A percentile compares a stretch with the other conserved stretches of the same genome.
Conservation (phyloP, 2,329 filamentous ascomycete species). For the Verticillium alfalfae region DNA sequence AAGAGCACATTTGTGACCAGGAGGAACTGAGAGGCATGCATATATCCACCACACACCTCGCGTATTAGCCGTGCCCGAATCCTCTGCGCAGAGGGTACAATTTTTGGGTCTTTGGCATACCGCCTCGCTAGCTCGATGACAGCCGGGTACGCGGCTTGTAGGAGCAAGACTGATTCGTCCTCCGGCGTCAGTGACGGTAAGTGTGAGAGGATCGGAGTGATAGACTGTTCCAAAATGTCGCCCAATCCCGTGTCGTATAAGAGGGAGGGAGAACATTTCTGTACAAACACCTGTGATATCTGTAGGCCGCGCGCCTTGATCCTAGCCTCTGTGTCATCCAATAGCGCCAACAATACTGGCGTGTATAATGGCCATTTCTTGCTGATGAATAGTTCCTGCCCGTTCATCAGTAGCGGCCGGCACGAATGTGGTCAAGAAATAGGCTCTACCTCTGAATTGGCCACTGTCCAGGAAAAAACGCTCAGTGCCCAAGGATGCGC, state of each 20-base stretch:
- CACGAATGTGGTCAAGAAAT: constrained; percentile 5
- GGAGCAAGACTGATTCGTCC: constrained; percentile 58
- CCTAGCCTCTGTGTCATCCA: constrained; percentile 54
- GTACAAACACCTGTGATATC: constrained; percentile 49
- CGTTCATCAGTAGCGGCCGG: neutral
- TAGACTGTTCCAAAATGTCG: constrained; percentile 61
- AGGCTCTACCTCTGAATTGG: constrained; percentile 39
- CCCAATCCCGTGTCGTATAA: constrained; percentile 60
- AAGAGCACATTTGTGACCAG: constrained; percentile 53
- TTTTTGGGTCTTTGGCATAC: constrained; percentile 18
- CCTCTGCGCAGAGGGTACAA: constrained; percentile 22
- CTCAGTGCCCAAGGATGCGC: neutral
- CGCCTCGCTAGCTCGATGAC: constrained; percentile 53
- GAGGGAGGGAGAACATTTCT: constrained; percentile 43
- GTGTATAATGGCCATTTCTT: constrained; percentile 63
- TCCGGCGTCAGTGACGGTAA: constrained; percentile 74
- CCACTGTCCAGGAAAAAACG: constrained; percentile 57
- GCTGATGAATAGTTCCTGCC: constrained; percentile 37
- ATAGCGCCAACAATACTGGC: constrained; percentile 63
- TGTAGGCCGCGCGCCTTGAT: constrained; percentile 52
- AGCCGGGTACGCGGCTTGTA: constrained; percentile 61
- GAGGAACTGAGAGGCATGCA: constrained; percentile 54
- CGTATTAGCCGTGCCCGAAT: constrained; percentile 42
- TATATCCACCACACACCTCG: constrained; percentile 48
- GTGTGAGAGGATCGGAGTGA: constrained; percentile 68